Base-by-base conservation (phyloP, 164 flowering plant genomes). In the Platanus orientalis region DNA sequence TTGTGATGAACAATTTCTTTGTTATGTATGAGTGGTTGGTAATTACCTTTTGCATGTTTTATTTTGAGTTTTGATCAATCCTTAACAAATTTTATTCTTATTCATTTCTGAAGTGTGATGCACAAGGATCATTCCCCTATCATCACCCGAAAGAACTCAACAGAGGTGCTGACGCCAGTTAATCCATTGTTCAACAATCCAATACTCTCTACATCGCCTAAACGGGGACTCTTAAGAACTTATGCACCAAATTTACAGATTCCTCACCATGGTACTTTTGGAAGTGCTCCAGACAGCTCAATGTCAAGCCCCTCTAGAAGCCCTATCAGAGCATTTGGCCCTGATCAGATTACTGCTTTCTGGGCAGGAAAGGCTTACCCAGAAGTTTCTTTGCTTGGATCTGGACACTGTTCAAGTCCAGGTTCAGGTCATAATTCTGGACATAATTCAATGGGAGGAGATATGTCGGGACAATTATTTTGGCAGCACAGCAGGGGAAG, bases 221-320 rank as follows among this genome's bases (percentile, higher is more conserved):
- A 75, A 70, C 75, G 79, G 51, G 79, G 85, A 32, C 82, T 78
- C 34, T 70, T 81, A 29, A 63, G 76, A 60, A 69, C 70, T 55
- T 81, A 84, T 62, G 74, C 85, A 25, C 78, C 84, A 36, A 83
- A 81, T 69, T 61, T 90, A 62, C 97, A 80, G 68, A 79, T 87
- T 57, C 89, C 90, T 61, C 63, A 21, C 21, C 74, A 71, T 55
- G 84, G 84, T 69, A 80, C 85, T 60, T 77, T 88, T 40, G 80
- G 62, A 61, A 90, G 87, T 82, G 94, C 90, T 70, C 94, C 92
- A 40, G 96, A 90, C 69, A 93, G 98, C 78, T 89, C 96, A 21
- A 76, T 87, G 87, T 90, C 96, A 53, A 93, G 97, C 77, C 98
- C 97, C 58, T 86, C 97, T 36, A 86, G 89, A 75, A 94, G 99